Percentiles rank a stretch among this genome's conserved stretches.
Evolutionary conservation across 1,139 yeast species (phyloP).

Genomic region (Saccharomyces hybrid): DNA sequence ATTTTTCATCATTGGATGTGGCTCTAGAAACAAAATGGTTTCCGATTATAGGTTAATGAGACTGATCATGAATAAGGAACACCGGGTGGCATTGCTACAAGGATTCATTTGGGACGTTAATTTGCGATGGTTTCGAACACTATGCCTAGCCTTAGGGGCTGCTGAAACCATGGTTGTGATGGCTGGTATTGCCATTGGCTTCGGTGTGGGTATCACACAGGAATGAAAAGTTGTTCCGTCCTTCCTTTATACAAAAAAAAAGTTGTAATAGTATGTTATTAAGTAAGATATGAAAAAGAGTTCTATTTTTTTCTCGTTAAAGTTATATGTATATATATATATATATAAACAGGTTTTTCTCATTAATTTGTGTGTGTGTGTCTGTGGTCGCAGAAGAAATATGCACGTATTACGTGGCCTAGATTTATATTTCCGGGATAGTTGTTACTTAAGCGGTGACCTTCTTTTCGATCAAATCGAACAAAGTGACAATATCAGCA

Average conservation of each 20-base stretch:
- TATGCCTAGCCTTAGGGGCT: constrained; percentile 17
- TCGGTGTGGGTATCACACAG: constrained; percentile 32
- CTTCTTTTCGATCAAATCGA: constrained; percentile 69
- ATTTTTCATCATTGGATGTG: constrained; percentile 22
- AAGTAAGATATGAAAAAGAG: neutral
- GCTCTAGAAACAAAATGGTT: constrained; percentile 12
- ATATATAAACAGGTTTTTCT: neutral
- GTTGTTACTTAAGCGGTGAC: constrained; percentile 36
- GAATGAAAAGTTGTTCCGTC: constrained; percentile 3
- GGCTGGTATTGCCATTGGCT: constrained; percentile 31
- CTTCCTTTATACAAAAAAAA: neutral
- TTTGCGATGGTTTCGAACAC: constrained; percentile 19
- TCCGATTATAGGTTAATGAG: constrained; percentile 19
- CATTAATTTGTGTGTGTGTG: neutral
- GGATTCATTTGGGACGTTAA: constrained; percentile 26
- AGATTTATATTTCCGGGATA: neutral
- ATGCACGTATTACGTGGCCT: neutral
- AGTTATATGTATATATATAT: neutral
- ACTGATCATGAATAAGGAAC: constrained; percentile 17
- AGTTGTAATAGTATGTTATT: neutral
- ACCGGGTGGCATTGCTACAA: constrained; percentile 17
- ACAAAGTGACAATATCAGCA: constrained; percentile 83
- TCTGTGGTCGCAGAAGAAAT: neutral
- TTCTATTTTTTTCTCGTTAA: constrained; percentile 1
- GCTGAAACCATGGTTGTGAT: constrained; percentile 15